Evolutionary conservation across 768 basidiomycete genomes (phyloP), one percentile per base, ranked within the genome.

Genomic region (Suillus subluteus): DNA sequence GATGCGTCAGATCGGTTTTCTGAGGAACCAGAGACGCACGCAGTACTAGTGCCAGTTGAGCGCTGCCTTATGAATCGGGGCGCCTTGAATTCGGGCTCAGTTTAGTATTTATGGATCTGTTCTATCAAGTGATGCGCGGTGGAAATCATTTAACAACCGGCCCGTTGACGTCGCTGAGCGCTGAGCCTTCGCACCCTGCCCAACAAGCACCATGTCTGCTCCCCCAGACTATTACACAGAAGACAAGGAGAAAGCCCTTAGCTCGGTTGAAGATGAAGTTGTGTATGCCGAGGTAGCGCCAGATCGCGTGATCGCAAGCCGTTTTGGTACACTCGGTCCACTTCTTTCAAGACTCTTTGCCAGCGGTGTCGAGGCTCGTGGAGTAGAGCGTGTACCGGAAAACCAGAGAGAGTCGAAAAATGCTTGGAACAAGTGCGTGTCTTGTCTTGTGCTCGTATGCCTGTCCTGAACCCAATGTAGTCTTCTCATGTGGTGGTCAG

Each of bases 351-450:
- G 72, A 70, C 74, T 85, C 11, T 85, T 86, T 70, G 73, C 77
- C 15, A 81, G 76, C 63, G 85, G 85, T 59, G 84, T 87, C n/a
- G 86, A 87, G 72, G 86, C 84, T 4, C 76, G 84, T 73, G 86
- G 86, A 23, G 81, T 87, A 9, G 86, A 86, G 66, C 82, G 86
- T 9, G 83, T 87, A 0, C 83, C 83, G 15, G 86, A 87, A 71
- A 73, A 82, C 66, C 80, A 85, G 73, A 71, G 83, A 67, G 80
- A 81, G 62, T 73, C 68, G 1, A 83, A 82, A 65, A 80, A 83
- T 66, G 70, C 78, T 18, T 83, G 82, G 80, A 83, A 83, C 70
- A 82, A 82, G 81, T 80, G 61, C 56, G 79, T 76, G 16, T 66
- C 8, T 32, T 16, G 56, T 38, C 15, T 46, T 46, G 23, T 43